These are phyloP conservation scores for Daedalea quercina DNA, from an alignment of 768 basidiomycete genomes.

Conservation along the genomic window DNA sequence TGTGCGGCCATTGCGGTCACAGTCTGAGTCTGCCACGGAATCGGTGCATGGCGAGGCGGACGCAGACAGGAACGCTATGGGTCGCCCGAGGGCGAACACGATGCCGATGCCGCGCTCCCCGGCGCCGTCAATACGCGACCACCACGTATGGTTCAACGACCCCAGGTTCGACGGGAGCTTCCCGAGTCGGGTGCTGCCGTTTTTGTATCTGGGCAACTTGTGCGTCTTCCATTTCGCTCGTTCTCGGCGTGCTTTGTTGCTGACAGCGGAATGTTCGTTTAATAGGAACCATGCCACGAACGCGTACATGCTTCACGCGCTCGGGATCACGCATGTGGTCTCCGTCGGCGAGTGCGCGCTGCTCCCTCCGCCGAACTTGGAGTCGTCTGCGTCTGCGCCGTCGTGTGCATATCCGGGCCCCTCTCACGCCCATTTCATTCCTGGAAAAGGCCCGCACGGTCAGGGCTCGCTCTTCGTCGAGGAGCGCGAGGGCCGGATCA, in stretches of 20 bases:
- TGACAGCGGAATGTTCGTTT: conserved; percentile 5
- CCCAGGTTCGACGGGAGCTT: conserved; percentile 92
- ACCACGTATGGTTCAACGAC: conserved; percentile 94
- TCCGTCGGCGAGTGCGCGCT: conserved; percentile 95
- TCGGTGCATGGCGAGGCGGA: neutral
- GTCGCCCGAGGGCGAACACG: conserved; percentile 65
- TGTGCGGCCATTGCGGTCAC: conserved; percentile 9
- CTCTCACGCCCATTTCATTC: conserved; percentile 28
- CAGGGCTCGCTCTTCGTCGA: conserved; percentile 83
- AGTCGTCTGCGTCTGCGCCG: conserved; percentile 1
- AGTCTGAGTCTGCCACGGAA: conserved; percentile 9
- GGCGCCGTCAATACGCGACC: conserved; percentile 34
- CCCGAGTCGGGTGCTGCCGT: conserved; percentile 87
- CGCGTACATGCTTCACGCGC: conserved; percentile 90
- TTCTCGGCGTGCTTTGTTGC: conserved; percentile 4
- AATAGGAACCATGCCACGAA: conserved; percentile 87
- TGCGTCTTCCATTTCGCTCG: conserved; percentile 37
- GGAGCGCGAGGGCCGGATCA: conserved; percentile 83
- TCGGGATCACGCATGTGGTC: conserved; percentile 96
- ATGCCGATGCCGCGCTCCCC: conserved; percentile 55
- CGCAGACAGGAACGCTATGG: neutral
- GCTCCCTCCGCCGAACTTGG: conserved; percentile 60
- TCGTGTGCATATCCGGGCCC: conserved; percentile 11
- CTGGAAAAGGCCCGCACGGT: conserved; percentile 38
- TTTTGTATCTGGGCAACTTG: conserved; percentile 93